Conservation (phyloP, 352 stramenopile species). For the Globisporangium rhizosaccharum region DNA sequence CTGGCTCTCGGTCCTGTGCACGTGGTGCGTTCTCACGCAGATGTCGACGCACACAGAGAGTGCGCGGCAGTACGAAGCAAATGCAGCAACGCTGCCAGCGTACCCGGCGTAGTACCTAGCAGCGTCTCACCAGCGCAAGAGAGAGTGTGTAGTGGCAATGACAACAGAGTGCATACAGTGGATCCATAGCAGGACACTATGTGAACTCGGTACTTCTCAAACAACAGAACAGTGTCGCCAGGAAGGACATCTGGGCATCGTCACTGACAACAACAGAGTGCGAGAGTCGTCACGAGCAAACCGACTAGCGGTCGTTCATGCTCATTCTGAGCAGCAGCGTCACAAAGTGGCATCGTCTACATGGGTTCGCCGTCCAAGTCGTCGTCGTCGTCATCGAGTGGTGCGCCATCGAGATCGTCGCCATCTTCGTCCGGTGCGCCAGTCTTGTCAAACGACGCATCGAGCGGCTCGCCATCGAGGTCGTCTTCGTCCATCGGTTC, state of each 20-base stretch:
- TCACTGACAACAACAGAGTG: too few relatives aligned
- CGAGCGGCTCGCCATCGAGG: slow-evolving; percentile 23
- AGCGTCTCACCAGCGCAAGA: too few relatives aligned
- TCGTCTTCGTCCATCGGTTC: slow-evolving; percentile 32
- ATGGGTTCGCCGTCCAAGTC: slow-evolving; percentile 32
- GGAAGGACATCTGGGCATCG: too few relatives aligned
- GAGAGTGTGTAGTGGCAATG: too few relatives aligned
- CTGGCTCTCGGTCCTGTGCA: slow-evolving; percentile 10
- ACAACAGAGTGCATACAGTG: too few relatives aligned
- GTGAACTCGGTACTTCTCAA: too few relatives aligned
- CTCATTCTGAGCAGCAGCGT: not conserved
- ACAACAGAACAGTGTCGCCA: too few relatives aligned
- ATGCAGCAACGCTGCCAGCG: slow-evolving; percentile 15
- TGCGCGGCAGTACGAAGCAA: slow-evolving; percentile 12
- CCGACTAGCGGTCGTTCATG: not conserved
- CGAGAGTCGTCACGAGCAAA: not conserved
- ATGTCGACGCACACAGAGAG: slow-evolving; percentile 28
- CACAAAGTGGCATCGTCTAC: not conserved
- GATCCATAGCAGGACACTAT: too few relatives aligned
- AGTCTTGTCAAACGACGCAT: slow-evolving; percentile 1
- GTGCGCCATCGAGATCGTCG: slow-evolving; percentile 26
- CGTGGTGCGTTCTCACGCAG: slow-evolving; percentile 26
- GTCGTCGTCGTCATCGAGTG: slow-evolving; percentile 17
- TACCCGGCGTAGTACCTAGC: slow-evolving; percentile 6
- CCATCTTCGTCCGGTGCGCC: slow-evolving; percentile 3